These are phyloP conservation scores for Mangifera indica DNA, from an alignment of 345 rosid genomes.

Conservation along the genomic window DNA sequence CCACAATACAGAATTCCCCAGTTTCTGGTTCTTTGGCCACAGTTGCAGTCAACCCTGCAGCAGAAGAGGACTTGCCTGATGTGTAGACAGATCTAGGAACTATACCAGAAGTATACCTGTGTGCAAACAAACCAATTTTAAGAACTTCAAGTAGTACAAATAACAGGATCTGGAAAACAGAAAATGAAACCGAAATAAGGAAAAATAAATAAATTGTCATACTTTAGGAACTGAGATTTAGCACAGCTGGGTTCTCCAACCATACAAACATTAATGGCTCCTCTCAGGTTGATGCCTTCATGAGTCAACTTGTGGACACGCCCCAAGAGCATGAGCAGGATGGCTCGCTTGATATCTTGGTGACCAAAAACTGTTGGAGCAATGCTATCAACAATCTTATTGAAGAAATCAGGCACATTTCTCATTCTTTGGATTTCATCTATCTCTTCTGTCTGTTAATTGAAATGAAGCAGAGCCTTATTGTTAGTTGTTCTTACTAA, in stretches of 20 bases:
- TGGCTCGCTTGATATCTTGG: conserved; percentile 94
- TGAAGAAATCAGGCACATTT: conserved; percentile 92
- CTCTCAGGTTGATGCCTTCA: conserved; percentile 96
- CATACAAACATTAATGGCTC: conserved; percentile 92
- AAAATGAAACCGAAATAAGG: not conserved
- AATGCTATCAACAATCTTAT: conserved; percentile 88
- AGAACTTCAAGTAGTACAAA: conserved; percentile 1
- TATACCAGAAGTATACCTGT: conserved; percentile 80
- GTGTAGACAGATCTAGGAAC: conserved; percentile 99
- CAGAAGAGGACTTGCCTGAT: conserved; percentile 97
- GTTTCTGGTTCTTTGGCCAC: conserved; percentile 99
- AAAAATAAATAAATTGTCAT: conserved; percentile 16
- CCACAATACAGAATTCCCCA: conserved; percentile 98
- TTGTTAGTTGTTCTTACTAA: not conserved
- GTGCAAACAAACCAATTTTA: conserved; percentile 6
- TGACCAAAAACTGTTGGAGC: conserved; percentile 94
- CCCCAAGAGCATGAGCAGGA: conserved; percentile 88
- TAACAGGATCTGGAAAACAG: not conserved
- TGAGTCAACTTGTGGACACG: conserved; percentile 89
- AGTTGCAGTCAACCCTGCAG: conserved; percentile 96
- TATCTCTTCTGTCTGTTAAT: conserved; percentile 64
- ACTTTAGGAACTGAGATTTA: conserved; percentile 98
- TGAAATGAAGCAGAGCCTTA: conserved; percentile 18
- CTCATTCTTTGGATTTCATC: conserved; percentile 85
- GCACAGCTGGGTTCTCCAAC: conserved; percentile 99